Conservation (phyloP, 2,329 filamentous ascomycete species). For the Aureobasidium sp. region DNA sequence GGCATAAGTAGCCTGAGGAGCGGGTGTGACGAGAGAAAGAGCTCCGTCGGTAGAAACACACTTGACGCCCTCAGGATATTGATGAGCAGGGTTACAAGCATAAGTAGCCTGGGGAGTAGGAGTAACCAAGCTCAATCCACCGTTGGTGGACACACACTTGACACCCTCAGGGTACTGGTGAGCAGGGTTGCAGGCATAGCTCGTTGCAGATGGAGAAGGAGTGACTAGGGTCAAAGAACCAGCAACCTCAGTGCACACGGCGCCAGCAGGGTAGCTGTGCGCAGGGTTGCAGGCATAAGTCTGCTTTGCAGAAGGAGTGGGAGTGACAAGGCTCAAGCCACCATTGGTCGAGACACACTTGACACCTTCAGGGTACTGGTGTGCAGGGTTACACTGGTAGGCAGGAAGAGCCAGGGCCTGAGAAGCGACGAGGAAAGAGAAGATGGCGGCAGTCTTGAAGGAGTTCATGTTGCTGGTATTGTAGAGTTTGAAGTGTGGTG, state of each 20-base stretch:
- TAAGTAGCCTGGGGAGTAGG: constrained; percentile 4
- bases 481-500: background rate
- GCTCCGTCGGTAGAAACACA: background rate
- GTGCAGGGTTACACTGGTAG: background rate
- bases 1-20: background rate
- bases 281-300: constrained; percentile 7
- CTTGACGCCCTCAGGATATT: background rate
- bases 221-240: constrained; percentile 4
- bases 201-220: background rate
- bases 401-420: constrained; percentile 5
- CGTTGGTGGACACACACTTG: background rate
- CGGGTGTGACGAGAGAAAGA: background rate
- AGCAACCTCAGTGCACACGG: background rate
- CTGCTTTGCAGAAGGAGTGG: background rate
- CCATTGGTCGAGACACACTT: background rate
- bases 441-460: constrained; percentile 9
- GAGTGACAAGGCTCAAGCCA: background rate
- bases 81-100: background rate
- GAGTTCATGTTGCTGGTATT: constrained; percentile 6
- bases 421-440: constrained; percentile 11
- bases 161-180: background rate
- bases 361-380: background rate
- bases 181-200: constrained; percentile 4
- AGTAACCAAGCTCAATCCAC: background rate
- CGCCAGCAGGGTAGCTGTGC: background rate